Base-by-base conservation (phyloP, 2,329 filamentous ascomycete genomes). In the Nemania sp. region DNA sequence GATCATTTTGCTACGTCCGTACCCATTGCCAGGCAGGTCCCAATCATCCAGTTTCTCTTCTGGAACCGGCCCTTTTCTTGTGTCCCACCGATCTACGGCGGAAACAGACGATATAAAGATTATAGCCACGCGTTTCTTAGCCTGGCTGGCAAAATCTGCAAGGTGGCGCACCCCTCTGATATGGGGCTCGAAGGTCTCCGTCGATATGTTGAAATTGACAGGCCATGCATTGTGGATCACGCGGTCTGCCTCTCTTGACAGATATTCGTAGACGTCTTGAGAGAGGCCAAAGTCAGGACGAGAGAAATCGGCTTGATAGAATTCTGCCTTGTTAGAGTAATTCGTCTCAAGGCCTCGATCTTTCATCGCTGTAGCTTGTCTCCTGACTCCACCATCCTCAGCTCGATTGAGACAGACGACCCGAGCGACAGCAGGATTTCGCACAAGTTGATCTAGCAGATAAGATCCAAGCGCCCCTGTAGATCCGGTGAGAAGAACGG, bases 71-170 rank as follows among this genome's bases (percentile, higher is more conserved):
- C 61, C 63, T 5, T 47, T 22, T 5, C 47, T 19, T 0, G 59
- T 43, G 4, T 57, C 52, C 74, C 73, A 77, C 2, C 55, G 49
- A 7, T 69, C 65, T 2, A 68, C 68, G 0, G 70, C 69, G 30
- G 68, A 68, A 51, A 77, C 68, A 26, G 70, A 73, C 6, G 75
- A 77, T 34, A 79, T 65, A 49, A 78, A 78, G 3, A 73, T 60
- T 6, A 61, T 54, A 5, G 51, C 57, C 2, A 52, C 52, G 37
- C 59, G 60, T 1, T 54, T 50, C 1, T 20, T 49, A 1, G 59
- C 61, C 39, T 53, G 42, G 7, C 31, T 54, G 6, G 62, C 53
- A 31, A 66, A 63, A 1, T 58, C 41, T 23, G 75, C 61, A 6
- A 78, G 59, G 37, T 73, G 73, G 2, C 69, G 65, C 57, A 77